Conservation (phyloP, 371 early-diverging fungal species). For the Ordospora pajunii region DNA sequence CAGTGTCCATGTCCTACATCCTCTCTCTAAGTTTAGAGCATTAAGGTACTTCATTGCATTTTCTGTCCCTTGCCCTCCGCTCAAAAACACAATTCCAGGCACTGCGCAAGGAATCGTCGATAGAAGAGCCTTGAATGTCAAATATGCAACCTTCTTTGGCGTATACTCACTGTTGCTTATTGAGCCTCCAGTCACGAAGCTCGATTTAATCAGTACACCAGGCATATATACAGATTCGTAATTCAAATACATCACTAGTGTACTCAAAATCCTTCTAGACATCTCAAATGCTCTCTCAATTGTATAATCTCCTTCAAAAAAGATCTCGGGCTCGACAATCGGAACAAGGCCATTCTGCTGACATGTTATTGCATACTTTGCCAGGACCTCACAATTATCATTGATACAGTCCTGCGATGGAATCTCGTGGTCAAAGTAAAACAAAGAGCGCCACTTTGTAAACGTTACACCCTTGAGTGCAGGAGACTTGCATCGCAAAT, state of each 20-base stretch:
- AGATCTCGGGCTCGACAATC: constrained; percentile 68
- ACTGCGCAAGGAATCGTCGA: constrained; percentile 64
- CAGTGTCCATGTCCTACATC: constrained; percentile 63
- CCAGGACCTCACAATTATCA: constrained; percentile 65
- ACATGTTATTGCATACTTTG: constrained; percentile 66
- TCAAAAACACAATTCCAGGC: constrained; percentile 66
- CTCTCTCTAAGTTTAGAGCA: constrained; percentile 60
- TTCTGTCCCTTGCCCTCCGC: constrained; percentile 66
- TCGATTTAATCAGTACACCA: constrained; percentile 65
- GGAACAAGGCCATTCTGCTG: constrained; percentile 65
- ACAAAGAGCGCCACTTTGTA: constrained; percentile 67
- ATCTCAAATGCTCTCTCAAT: constrained; percentile 62
- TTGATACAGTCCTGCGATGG: constrained; percentile 63
- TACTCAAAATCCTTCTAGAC: constrained; percentile 63
- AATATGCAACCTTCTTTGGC: constrained; percentile 62
- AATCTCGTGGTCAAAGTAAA: constrained; percentile 61
- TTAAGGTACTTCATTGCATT: constrained; percentile 64
- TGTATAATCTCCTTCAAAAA: constrained; percentile 65
- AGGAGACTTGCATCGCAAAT: constrained; percentile 62
- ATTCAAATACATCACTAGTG: constrained; percentile 63
- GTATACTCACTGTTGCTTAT: constrained; percentile 61
- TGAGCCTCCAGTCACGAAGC: constrained; percentile 65
- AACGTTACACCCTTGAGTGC: constrained; percentile 64
- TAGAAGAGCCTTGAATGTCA: constrained; percentile 63
- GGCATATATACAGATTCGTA: constrained; percentile 64